Base-by-base conservation (phyloP, 106 monocot species). In the Chionographis japonica region DNA sequence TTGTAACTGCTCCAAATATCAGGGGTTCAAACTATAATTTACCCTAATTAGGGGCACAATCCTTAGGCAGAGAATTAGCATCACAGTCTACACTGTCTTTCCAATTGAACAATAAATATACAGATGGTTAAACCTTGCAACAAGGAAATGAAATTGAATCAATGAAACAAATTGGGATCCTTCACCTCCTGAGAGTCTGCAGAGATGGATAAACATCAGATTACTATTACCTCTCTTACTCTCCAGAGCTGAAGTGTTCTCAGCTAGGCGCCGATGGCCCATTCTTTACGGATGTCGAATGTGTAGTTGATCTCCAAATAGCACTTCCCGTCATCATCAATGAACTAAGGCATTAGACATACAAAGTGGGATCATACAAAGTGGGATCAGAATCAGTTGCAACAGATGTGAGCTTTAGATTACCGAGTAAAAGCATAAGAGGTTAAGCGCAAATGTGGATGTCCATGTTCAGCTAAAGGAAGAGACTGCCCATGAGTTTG, bases 291-390 rank as follows among this genome's bases (percentile, higher is more conserved):
- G 36, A 93, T 93, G 55, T 93, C 93, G n/a, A 93, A 93, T 8
- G 68, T 81, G 75, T 93, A 93, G 51, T 86, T 93, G 69, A 93
- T 86, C 79, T 93, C 89, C 81, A 89, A 63, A 79, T 89, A 83
- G 75, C 86, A 86, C 72, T 86, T 93, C 15, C 81, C 80, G 51
- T 93, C 93, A 58, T 93, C 89, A 43, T 93, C 93, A 40, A 84
- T 41, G 58, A 93, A 93, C 93, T 93, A 76, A 40, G 59, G 56
- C 49, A 64, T 55, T 0, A 67, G 62, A 40, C 59, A 56, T 27
- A 14, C 9, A 46, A 46, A 46, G 9, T 46, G 5, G 2, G 46
- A 46, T 46, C 8, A 46, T 27, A 14, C 9, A 46, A 46, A 46
- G 9, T 46, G 5, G 2, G 46, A 46, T 46, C 8, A 46, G 8